Base-by-base conservation (phyloP, 83 land plant species). In the Picea abies region DNA sequence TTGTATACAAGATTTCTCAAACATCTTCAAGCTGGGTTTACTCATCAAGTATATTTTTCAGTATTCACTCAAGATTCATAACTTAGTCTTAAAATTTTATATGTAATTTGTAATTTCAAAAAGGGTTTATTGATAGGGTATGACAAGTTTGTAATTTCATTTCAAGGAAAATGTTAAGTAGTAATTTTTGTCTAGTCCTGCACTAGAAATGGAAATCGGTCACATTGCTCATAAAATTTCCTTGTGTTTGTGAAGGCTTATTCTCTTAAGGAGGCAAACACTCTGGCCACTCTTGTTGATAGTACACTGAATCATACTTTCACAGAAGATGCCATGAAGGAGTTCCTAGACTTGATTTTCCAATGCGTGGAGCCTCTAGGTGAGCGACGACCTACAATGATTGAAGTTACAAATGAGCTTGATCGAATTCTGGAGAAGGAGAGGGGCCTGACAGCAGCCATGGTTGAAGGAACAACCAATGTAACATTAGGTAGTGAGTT, bases 401-500 rank as follows among this genome's bases (percentile, higher is more conserved):
- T 83, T 70, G 77, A 75, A 63, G 88, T 90, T 3, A 88, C 78
- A 35, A 39, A 64, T 49, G 94, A 90, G 83, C 86, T 92, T 16
- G 87, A 92, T 19, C 85, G 90, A 20, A 86, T 90, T 63, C 87
- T 76, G 3, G 94, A 92, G 75, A 92, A 83, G 78, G 94, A 90
- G 49, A 85, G 83, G 82, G 88, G 80, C 83, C 75, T 89, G 88
- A 92, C 94, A 41, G 88, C 88, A 25, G 65, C 82, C n/a, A 84
- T 85, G 85, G 90, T 88, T 44, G 94, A 92, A 86, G 89, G 91
- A 60, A 86, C 89, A 37, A 84, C 90, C 14, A 83, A 83, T 32
- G 94, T 92, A 76, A 90, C 86, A 60, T 88, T 86, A 44, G 94
- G 92, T 80, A 92, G 94, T 84, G 90, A 90, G 81, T 79, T 92